A percentile compares a stretch with the other conserved stretches of the same genome.
These are phyloP conservation scores for Sechiopsis laciniata DNA, from an alignment of 306 rosid genomes.

Conservation along the genomic window DNA sequence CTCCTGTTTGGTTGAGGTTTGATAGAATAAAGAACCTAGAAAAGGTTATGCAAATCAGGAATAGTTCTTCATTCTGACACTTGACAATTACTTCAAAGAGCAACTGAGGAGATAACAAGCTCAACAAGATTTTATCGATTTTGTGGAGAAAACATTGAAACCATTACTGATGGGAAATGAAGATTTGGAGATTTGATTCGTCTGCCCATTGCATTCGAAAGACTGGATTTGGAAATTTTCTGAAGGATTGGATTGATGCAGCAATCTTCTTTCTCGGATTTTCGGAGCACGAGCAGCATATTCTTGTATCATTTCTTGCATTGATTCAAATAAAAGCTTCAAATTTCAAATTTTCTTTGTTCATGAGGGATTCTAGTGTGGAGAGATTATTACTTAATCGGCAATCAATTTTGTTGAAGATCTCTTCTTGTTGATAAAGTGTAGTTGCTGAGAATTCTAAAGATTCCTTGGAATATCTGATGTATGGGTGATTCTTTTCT, in stretches of 20 bases:
- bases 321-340: not conserved
- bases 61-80: not conserved
- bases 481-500: too few species aligned
- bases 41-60: not conserved
- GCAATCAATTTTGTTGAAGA: not conserved
- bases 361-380: not conserved
- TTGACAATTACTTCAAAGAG: not conserved
- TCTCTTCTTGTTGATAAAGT: not conserved
- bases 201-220: constrained; percentile 4
- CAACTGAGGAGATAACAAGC: not conserved
- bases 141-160: not conserved
- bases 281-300: not conserved
- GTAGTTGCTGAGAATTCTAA: not conserved
- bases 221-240: not conserved
- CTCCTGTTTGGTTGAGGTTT: constrained; percentile 41
- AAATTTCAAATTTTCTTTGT: not conserved
- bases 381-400: not conserved
- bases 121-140: not conserved
- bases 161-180: not conserved
- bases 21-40: constrained; percentile 12
- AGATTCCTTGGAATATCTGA: too few species aligned
- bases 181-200: not conserved
- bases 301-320: constrained; percentile 2
- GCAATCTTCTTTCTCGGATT: not conserved
- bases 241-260: not conserved